phyloP scores from a whole-genome alignment of 108 stramenopile species.

The Cyclotella atomus region DNA sequence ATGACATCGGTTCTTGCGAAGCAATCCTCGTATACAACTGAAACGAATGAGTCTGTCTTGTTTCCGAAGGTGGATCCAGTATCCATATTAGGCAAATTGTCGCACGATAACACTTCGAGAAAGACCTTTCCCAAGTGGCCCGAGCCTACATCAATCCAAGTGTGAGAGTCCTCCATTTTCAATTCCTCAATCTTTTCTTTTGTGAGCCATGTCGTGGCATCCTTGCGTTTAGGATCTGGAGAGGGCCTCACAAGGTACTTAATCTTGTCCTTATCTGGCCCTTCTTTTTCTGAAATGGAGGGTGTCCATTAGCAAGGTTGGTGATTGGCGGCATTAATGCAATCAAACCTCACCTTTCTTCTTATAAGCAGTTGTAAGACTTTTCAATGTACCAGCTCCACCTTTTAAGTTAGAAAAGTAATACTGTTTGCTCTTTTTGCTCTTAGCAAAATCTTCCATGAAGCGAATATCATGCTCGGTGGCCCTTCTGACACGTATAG shows the following conservation, averaged over 20 bases:
- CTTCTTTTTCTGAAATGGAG: slow-evolving; percentile 26
- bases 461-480: slow-evolving; percentile 72
- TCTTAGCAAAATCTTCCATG: slow-evolving; percentile 52
- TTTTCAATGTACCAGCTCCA: slow-evolving; percentile 36
- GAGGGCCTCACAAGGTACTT: slow-evolving; percentile 64
- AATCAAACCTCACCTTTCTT: slow-evolving; percentile 61
- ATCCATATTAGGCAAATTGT: slow-evolving; percentile 80
- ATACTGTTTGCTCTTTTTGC: slow-evolving; percentile 21
- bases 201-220: slow-evolving; percentile 76
- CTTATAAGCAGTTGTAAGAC: slow-evolving; percentile 38
- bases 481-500: slow-evolving; percentile 72
- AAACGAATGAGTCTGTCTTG: slow-evolving; percentile 81
- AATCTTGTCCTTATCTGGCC: slow-evolving; percentile 16
- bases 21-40: slow-evolving; percentile 70
- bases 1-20: slow-evolving; percentile 74
- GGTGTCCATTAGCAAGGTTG: background rate
- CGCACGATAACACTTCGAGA: slow-evolving; percentile 72
- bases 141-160: slow-evolving; percentile 74
- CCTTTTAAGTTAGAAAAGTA: slow-evolving; percentile 19
- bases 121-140: slow-evolving; percentile 70
- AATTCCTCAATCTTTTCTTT: slow-evolving; percentile 57
- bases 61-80: slow-evolving; percentile 56
- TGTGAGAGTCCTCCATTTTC: slow-evolving; percentile 48
- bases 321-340: background rate
- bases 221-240: slow-evolving; percentile 67